Evolutionary conservation across 78 protist genomes (phyloP).

Genomic region (Guillardia theta): DNA sequence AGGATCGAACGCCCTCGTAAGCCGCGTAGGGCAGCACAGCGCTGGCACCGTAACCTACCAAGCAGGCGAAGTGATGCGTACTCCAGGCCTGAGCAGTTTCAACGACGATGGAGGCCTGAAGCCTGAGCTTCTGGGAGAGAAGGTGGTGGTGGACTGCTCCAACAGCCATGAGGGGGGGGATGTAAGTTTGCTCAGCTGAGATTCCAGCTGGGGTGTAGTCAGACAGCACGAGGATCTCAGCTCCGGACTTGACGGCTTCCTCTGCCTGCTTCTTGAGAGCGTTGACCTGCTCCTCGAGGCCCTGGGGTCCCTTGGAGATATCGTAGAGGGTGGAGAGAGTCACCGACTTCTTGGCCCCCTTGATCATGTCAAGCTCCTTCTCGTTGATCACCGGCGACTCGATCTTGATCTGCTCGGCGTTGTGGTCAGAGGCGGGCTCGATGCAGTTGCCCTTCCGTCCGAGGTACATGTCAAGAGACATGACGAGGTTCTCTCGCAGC

Average conservation of each 20-base stretch:
- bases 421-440: background rate
- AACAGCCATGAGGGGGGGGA: conserved; percentile 67
- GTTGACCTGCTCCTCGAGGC: conserved; percentile 48
- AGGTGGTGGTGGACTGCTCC: conserved; percentile 83
- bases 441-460: conserved; percentile 10
- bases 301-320: conserved; percentile 27
- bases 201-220: background rate
- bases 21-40: conserved; percentile 63
- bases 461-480: conserved; percentile 61
- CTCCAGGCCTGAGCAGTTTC: conserved; percentile 46
- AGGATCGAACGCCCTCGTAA: background rate
- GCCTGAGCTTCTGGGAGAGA: conserved; percentile 54
- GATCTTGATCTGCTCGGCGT: background rate
- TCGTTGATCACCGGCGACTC: conserved; percentile 7
- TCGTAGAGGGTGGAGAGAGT: conserved; percentile 65
- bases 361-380: background rate
- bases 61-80: conserved; percentile 77
- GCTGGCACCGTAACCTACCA: conserved; percentile 84
- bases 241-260: conserved; percentile 57
- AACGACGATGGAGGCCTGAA: conserved; percentile 57
- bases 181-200: background rate
- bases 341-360: background rate
- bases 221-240: conserved; percentile 61
- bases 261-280: conserved; percentile 50
- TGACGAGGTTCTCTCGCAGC: conserved; percentile 76